Evolutionary conservation across 2,329 filamentous ascomycete genomes (phyloP).

Genomic region (Penicillium crustosum): DNA sequence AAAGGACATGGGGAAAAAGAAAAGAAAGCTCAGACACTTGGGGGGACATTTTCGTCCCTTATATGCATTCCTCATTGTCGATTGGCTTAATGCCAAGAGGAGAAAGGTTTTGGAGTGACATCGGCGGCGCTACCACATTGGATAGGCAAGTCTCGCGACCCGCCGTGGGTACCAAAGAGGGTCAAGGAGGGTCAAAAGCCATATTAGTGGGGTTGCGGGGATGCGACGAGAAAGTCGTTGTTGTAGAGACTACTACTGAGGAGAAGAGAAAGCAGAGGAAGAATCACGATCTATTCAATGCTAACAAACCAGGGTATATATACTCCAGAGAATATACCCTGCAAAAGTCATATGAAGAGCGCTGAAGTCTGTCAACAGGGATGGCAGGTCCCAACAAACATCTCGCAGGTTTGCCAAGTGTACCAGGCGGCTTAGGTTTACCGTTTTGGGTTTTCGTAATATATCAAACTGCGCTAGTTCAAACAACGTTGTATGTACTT

Average conservation of each 20-base stretch:
- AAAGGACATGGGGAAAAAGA: background rate
- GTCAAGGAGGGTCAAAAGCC: background rate
- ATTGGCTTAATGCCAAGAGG: constrained; percentile 1
- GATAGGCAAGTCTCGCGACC: constrained; percentile 9
- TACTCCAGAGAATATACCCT: too few species aligned
- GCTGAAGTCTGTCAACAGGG: too few species aligned
- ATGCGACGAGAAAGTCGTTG: background rate
- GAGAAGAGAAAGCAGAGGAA: too few species aligned
- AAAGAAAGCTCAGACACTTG: background rate
- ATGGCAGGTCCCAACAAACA: too few species aligned
- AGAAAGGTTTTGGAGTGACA: constrained; percentile 5
- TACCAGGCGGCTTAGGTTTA: background rate
- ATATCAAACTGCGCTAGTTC: background rate
- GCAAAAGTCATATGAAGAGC: too few species aligned
- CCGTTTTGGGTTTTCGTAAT: background rate
- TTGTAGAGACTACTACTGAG: too few species aligned
- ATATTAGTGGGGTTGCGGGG: constrained; percentile 9
- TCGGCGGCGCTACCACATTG: constrained; percentile 7
- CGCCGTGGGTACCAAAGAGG: constrained; percentile 5
- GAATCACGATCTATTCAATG: too few species aligned
- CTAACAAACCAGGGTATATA: too few species aligned
- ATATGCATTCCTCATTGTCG: constrained; percentile 2
- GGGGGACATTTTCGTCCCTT: background rate
- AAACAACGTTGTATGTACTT: background rate
- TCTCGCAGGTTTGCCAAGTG: background rate